Conservation (phyloP, 2,329 filamentous ascomycete species). For the Fusarium circinatum region DNA sequence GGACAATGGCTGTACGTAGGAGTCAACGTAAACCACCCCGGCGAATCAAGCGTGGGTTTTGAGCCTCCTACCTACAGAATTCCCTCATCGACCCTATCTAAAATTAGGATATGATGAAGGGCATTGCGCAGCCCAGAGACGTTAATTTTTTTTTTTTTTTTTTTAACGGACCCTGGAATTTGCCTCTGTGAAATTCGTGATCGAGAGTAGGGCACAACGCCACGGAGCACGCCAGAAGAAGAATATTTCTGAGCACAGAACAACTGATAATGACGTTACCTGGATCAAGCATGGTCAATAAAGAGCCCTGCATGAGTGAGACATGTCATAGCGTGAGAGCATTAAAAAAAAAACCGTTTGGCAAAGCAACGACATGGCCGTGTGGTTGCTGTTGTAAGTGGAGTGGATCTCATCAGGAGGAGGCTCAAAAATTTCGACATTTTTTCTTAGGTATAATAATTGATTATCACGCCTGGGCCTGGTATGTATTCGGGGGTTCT, state of each 20-base stretch:
- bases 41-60: conserved; percentile 14
- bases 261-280: conserved; percentile 1
- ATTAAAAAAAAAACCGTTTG: background rate
- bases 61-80: conserved; percentile 2
- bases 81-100: conserved; percentile 9
- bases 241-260: background rate
- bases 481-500: background rate
- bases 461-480: background rate
- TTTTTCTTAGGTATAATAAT: background rate
- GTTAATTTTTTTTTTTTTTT: background rate
- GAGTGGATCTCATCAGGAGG: conserved; percentile 18
- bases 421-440: conserved; percentile 27
- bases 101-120: conserved; percentile 2
- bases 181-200: conserved; percentile 4
- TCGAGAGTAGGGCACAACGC: conserved; percentile 31
- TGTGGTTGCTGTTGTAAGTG: conserved; percentile 7
- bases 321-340: conserved; percentile 21
- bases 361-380: conserved; percentile 12
- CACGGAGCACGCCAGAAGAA: conserved; percentile 20
- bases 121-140: background rate
- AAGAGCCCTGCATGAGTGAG: conserved; percentile 25
- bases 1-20: background rate
- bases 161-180: background rate
- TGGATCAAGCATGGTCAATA: background rate
- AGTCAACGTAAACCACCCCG: background rate